A percentile compares a stretch with the other conserved stretches of the same genome.
Evolutionary conservation across 2,329 filamentous ascomycete species (phyloP).

Genomic region (Ascochyta pisi): DNA sequence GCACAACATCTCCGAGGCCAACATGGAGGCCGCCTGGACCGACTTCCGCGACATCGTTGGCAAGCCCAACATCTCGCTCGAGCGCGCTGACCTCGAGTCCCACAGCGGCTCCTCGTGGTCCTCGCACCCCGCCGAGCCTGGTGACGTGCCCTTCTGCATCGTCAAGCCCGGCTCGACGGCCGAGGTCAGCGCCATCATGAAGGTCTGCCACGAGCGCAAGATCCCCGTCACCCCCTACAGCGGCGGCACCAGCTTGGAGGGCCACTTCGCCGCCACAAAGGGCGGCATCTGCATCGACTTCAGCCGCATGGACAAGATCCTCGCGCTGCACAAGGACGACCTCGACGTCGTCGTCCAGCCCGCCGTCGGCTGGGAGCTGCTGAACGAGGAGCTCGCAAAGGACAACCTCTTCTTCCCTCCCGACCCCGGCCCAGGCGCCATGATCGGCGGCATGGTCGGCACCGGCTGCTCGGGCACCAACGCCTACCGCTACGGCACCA

Average conservation of each 20-base stretch:
- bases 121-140: constrained; percentile 54
- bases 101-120: constrained; percentile 71
- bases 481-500: constrained; percentile 90
- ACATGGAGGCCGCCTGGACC: constrained; percentile 69
- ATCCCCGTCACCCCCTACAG: constrained; percentile 90
- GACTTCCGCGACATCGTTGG: constrained; percentile 69
- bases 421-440: constrained; percentile 87
- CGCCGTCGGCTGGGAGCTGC: constrained; percentile 82
- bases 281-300: constrained; percentile 90
- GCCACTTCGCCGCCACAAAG: constrained; percentile 82
- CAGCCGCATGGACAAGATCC: constrained; percentile 79
- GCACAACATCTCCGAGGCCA: constrained; percentile 63
- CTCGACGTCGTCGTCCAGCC: constrained; percentile 64
- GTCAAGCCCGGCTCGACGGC: constrained; percentile 80
- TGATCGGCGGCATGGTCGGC: constrained; percentile 89
- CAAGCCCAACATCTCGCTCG: constrained; percentile 67
- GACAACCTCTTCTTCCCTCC: constrained; percentile 86
- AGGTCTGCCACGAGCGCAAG: constrained; percentile 78
- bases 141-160: constrained; percentile 64
- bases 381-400: constrained; percentile 80
- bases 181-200: constrained; percentile 86
- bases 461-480: constrained; percentile 84
- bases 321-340: constrained; percentile 75
- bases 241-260: constrained; percentile 88
- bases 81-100: constrained; percentile 59